Evolutionary conservation across 768 basidiomycete species (phyloP), one percentile per base, ranked within the genome.

Genomic region (Cystofilobasidium macerans): DNA sequence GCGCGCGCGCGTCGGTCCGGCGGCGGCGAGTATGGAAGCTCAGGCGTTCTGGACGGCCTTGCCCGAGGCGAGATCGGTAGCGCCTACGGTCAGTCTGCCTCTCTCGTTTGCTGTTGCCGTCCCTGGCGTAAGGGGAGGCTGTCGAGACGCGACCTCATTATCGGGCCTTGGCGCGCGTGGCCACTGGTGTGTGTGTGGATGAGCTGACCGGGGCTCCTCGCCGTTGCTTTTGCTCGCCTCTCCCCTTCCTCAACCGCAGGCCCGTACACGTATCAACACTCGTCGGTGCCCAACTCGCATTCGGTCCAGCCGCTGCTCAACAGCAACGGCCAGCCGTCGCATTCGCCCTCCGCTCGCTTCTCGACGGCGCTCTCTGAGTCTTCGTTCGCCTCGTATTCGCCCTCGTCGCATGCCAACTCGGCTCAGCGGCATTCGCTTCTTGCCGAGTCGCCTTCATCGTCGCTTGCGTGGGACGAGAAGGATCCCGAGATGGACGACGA

Each of bases 401-500:
- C 62, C n/a, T 62, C 48, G 9, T 62, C 47, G 32, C 40, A 51
- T 24, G 32, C 13, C 24, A 16, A 35, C 47, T 12, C 6, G 33
- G 62, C 24, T 13, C 33, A 61, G 38, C 51, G 40, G n/a, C 18
- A 57, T 43, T 64, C 63, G 40, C 54, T 43, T 5, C 54, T 56
- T 24, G 51, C 53, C 14, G 42, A 30, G 36, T 43, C 60, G 51
- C 59, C 58, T n/a, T n/a, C n/a, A 22, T n/a, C 53, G 11, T 47
- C 61, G 47, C 22, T 62, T 33, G 60, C 61, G 33, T 68, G 66
- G 66, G 66, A 68, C 61, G 66, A 68, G 28, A 68, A 68, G 57
- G 66, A 68, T 33, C 66, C 66, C 12, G 66, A 68, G 56, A 57
- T 68, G 54, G 66, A 68, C 60, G 66, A 68, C 38, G 60, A 40